Evolutionary conservation across 176 grass and related monocot genomes (phyloP), one percentile per base, ranked within the genome.

Genomic region (Chrysopogon serrulatus): DNA sequence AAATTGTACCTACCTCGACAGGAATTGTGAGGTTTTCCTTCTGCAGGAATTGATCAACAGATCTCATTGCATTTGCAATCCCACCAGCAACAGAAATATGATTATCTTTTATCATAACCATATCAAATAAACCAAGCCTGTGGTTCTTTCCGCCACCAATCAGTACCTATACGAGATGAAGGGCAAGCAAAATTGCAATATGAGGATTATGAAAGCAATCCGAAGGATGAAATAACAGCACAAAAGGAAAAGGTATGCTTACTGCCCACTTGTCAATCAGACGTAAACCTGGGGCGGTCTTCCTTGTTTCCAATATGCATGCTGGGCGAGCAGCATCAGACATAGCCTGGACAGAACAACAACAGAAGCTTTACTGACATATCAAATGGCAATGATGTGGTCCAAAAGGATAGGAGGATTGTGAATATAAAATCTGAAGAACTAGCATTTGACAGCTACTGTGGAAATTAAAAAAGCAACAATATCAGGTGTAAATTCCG

Each of bases 81-180:
- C 93, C 91, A 42, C 93, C 93, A 54, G 96, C 93, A 78, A 98
- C 87, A 79, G 96, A 94, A 82, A 98, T 95, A 90, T 98, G 96
- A 64, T 98, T 98, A 85, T 98, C 96, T 65, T 98, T 98, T 94
- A 98, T 95, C 96, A 98, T 98, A 47, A 95, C 91, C 96, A 98
- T 98, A 90, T 98, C 96, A 92, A 98, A 98, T 28, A 98, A 93
- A 87, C 96, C 96, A 76, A 98, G 79, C 61, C 96, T 91, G 79
- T 98, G 93, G 39, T 98, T 98, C 86, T 98, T 95, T 86, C 96
- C 91, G 2, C 96, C 96, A 77, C 96, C 96, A 75, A 95, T 98
- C 30, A 98, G 66, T 64, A 98, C 96, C 96, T 98, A 75, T 6
- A 79, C 24, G 47, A 72, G 76, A 53, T 4, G 19, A 41, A 63